phyloP scores from a whole-genome alignment of 1,139 yeast species.

The Suhomyces ambrosiae region DNA sequence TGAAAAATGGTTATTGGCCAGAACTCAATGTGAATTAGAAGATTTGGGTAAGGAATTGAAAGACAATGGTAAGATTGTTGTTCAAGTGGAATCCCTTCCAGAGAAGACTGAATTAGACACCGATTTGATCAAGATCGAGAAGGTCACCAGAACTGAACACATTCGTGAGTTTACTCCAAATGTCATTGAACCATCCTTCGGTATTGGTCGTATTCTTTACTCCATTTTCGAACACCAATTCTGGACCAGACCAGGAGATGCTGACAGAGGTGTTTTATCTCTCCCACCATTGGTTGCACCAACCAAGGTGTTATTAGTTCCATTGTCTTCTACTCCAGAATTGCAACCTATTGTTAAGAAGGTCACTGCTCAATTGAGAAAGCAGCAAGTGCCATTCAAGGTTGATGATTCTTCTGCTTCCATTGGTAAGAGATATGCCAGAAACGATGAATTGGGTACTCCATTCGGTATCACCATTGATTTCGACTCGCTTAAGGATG shows the following conservation, averaged over 20 bases:
- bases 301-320: constrained; percentile 93
- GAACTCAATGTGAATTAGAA: constrained; percentile 87
- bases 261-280: constrained; percentile 87
- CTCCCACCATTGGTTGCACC: constrained; percentile 97
- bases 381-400: constrained; percentile 88
- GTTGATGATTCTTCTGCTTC: constrained; percentile 97
- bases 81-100: constrained; percentile 62
- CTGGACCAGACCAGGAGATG: constrained; percentile 94
- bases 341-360: constrained; percentile 75
- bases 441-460: constrained; percentile 99
- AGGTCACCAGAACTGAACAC: constrained; percentile 82
- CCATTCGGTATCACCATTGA: constrained; percentile 99
- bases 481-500: constrained; percentile 89
- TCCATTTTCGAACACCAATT: constrained; percentile 90
- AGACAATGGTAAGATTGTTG: constrained; percentile 63
- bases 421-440: constrained; percentile 97
- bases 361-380: constrained; percentile 70
- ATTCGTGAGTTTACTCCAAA: constrained; percentile 95
- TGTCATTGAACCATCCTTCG: constrained; percentile 98
- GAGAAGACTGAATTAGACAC: constrained; percentile 68
- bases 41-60: constrained; percentile 69
- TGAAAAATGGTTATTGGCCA: constrained; percentile 71
- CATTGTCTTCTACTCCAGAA: constrained; percentile 83
- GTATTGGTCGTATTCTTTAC: constrained; percentile 96
- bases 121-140: constrained; percentile 71